phyloP scores from a whole-genome alignment of 176 grass and related monocot species.

The Stipa capillata region DNA sequence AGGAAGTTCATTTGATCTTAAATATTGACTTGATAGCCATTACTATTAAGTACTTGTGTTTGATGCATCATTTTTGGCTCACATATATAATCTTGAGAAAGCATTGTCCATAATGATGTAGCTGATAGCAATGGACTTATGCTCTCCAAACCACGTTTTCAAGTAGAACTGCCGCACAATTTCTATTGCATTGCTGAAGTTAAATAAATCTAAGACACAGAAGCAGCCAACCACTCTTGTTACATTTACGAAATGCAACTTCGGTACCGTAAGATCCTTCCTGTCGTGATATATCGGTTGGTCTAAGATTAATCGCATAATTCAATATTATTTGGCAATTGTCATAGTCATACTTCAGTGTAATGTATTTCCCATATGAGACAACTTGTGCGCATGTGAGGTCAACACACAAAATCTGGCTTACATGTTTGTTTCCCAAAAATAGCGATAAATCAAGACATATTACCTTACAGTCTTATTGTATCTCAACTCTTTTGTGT shows the following conservation, averaged over 20 bases:
- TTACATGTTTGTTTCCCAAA: neutral
- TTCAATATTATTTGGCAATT: neutral
- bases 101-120: neutral
- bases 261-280: neutral
- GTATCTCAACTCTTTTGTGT: neutral
- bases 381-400: neutral
- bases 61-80: neutral
- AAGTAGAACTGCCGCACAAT: neutral
- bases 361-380: neutral
- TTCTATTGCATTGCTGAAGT: neutral
- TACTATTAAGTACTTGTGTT: neutral
- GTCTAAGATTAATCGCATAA: neutral
- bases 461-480: neutral
- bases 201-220: neutral
- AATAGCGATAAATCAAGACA: neutral
- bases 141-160: neutral
- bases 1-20: constrained; percentile 10
- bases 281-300: neutral
- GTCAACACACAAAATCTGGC: neutral
- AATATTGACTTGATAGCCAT: neutral
- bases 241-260: neutral
- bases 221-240: neutral
- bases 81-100: constrained; percentile 5
- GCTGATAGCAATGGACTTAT: neutral
- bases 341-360: neutral